These are phyloP conservation scores for Cercospora beticola DNA, from an alignment of 2,329 filamentous ascomycete species.

Conservation along the genomic window DNA sequence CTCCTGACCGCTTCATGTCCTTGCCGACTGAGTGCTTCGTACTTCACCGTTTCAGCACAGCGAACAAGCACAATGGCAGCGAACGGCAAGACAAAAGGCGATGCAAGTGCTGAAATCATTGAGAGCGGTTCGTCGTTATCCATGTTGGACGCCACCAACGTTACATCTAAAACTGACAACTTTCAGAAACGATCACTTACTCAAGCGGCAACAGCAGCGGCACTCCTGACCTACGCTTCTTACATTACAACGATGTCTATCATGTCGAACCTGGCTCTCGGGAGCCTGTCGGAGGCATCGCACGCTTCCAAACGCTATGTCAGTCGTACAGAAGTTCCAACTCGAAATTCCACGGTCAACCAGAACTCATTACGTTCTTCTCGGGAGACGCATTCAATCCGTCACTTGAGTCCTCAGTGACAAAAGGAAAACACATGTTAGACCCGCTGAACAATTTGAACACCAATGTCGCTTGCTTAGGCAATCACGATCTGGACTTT, in stretches of 20 bases:
- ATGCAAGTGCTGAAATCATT: not conserved
- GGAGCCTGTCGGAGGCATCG: constrained; percentile 78
- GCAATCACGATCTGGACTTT: constrained; percentile 94
- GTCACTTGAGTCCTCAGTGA: constrained; percentile 82
- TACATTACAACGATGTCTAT: constrained; percentile 95
- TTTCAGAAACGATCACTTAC: constrained; percentile 29
- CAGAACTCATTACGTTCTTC: constrained; percentile 74
- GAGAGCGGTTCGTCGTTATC: not conserved
- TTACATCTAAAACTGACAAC: not conserved
- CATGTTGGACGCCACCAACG: not conserved
- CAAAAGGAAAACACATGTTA: constrained; percentile 88
- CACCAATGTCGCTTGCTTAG: constrained; percentile 78
- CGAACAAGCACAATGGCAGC: not conserved
- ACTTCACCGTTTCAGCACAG: not conserved
- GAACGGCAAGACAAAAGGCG: not conserved
- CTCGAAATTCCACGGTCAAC: constrained; percentile 60
- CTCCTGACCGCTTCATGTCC: not conserved
- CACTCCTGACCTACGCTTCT: constrained; percentile 66
- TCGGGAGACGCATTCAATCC: constrained; percentile 93
- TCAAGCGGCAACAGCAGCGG: constrained; percentile 15
- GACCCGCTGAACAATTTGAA: constrained; percentile 75
- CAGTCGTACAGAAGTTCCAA: constrained; percentile 63
- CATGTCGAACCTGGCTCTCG: constrained; percentile 75
- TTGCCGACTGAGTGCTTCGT: not conserved
- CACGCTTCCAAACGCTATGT: constrained; percentile 75